Evolutionary conservation across 1,284 basidiomycete species (phyloP), one percentile per base, ranked within the genome.

Genomic region (Cryptococcus sp.): DNA sequence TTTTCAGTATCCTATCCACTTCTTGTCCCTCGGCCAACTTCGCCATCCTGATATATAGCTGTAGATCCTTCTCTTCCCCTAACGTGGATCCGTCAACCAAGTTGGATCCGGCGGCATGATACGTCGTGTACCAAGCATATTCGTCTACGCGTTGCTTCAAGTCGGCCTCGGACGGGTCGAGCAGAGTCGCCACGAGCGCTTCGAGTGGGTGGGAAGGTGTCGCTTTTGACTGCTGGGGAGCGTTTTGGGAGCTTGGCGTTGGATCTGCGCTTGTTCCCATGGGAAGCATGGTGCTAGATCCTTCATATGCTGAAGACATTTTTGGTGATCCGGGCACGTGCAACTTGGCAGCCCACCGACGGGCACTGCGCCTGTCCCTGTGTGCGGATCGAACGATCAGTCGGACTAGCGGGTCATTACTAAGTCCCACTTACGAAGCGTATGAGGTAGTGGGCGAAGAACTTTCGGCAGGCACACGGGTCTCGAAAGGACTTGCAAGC

Each of bases 81-180:
- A 76, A 63, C 55, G 70, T 64, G 8, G 30, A 35, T 53, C 76
- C 62, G 16, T 39, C 20, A 65, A 61, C 8, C 70, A 61, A 45
- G 50, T 52, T 15, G 52, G 73, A 60, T 54, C 76, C 69, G 55
- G 76, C 67, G n/a, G 73, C 74, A 55, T 79, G 76, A 60, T 80
- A 80, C 54, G 79, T 78, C 10, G 77, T 77, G 62, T 81, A 81
- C 86, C 87, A 87, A 65, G 88, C 85, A 77, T 96, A 96, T 71
- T 95, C 91, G 3, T 81, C 1, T 84, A 83, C 11, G 89, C 71
- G 64, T 51, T 69, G 63, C 5, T 71, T 66, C 17, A 71, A 57
- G 53, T 75, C 74, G 86, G 80, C 79, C 30, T 35, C 30, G 30
- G 30, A 35, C 1, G 91, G 91, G 19, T 78, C 70, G n/a, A 93